These are phyloP conservation scores for Albizia julibrissin DNA, from an alignment of 306 rosid species.

Conservation along the genomic window DNA sequence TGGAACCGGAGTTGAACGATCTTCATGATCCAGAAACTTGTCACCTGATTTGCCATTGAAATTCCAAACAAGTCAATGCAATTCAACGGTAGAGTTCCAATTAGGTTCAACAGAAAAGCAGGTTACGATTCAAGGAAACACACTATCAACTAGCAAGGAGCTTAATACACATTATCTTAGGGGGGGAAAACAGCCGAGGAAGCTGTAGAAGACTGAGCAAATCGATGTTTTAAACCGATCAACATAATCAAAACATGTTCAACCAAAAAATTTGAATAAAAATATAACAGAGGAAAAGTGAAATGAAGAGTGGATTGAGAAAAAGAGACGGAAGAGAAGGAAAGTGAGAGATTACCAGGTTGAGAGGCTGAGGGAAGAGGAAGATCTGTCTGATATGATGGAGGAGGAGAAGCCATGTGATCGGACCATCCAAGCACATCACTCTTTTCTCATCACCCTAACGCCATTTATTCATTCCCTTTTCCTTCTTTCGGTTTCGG, in stretches of 20 bases:
- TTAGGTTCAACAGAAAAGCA: not conserved
- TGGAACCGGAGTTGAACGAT: conserved; percentile 46
- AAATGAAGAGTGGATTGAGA: not conserved
- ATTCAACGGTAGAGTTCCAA: not conserved
- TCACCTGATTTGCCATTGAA: conserved; percentile 39
- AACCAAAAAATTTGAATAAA: not conserved
- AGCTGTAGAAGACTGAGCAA: not conserved
- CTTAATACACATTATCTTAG: conserved; percentile 12
- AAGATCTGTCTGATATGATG: conserved; percentile 46
- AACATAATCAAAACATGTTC: not conserved
- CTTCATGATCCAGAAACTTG: conserved; percentile 39
- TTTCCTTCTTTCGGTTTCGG: not conserved
- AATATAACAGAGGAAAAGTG: not conserved
- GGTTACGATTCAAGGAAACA: not conserved
- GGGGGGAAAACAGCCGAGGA: conserved; percentile 22
- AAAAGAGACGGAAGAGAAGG: not conserved
- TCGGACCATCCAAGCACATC: conserved; percentile 45
- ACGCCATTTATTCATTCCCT: not conserved
- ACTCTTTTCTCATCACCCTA: not conserved
- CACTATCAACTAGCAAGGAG: conserved; percentile 1
- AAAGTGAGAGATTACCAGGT: conserved; percentile 36
- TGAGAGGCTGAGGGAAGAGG: conserved; percentile 47
- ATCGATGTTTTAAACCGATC: not conserved
- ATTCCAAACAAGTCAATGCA: not conserved
- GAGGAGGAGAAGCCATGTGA: conserved; percentile 60